Evolutionary conservation across 805 yeast species (phyloP).

Genomic region (Metschnikowia rubicola): DNA sequence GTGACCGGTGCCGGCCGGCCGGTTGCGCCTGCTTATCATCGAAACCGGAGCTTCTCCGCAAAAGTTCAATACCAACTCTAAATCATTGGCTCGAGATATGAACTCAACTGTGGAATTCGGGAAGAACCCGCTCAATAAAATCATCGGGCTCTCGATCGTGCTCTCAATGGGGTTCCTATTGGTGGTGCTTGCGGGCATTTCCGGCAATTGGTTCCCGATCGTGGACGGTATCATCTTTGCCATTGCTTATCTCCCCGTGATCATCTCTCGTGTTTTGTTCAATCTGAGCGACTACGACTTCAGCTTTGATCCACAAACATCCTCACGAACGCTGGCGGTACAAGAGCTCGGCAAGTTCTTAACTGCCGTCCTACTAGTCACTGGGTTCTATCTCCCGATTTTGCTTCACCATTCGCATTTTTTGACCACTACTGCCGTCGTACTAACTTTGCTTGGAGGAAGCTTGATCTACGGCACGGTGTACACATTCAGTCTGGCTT

Average conservation of each 20-base stretch:
- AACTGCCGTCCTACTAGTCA: slow-evolving; percentile 71
- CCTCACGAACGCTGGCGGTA: slow-evolving; percentile 28
- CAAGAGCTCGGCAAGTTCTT: slow-evolving; percentile 76
- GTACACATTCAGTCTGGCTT: slow-evolving; percentile 75
- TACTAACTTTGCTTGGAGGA: slow-evolving; percentile 83
- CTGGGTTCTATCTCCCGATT: slow-evolving; percentile 72
- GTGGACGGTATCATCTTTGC: slow-evolving; percentile 50
- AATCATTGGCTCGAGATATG: slow-evolving; percentile 5
- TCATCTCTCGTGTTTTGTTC: slow-evolving; percentile 30
- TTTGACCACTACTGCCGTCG: slow-evolving; percentile 64
- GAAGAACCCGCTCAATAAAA: slow-evolving; percentile 64
- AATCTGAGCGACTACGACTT: slow-evolving; percentile 40
- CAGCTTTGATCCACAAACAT: slow-evolving; percentile 35
- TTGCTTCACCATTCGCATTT: slow-evolving; percentile 73
- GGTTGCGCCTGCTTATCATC: no score
- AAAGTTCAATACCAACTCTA: neutral
- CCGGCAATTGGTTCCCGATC: slow-evolving; percentile 89
- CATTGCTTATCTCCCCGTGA: slow-evolving; percentile 39
- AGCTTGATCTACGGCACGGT: slow-evolving; percentile 76
- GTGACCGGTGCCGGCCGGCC: no score
- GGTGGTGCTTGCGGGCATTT: slow-evolving; percentile 81
- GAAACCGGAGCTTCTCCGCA: no score
- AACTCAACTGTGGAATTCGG: slow-evolving; percentile 16
- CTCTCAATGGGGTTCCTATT: slow-evolving; percentile 87
- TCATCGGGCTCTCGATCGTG: slow-evolving; percentile 71